Base-by-base conservation (phyloP, 495 filamentous ascomycete species). In the Evernia prunastri region DNA sequence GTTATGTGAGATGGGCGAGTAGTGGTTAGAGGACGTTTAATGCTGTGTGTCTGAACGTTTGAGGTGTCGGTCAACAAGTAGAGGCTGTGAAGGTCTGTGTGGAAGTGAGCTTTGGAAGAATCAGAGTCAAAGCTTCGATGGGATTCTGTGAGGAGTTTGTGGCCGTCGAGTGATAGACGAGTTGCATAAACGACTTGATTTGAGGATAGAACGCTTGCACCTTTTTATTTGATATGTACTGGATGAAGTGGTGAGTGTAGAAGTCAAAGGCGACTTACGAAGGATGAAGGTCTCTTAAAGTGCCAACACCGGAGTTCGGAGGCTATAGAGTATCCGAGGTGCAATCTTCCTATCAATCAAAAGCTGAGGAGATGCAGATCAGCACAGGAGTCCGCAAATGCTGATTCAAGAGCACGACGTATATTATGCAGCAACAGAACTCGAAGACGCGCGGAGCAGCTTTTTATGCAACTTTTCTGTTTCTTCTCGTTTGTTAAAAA, bases 51-150 rank as follows among this genome's bases (percentile, higher is more conserved):
- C 7, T 25, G 12, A 23, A 12, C 31, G 63, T 0, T 45, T 60
- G 25, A 53, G 17, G 25, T 9, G 56, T 23, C 43, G 49, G 17
- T 5, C 20, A 36, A 39, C 3, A 17, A 63, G 47, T 0, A 39
- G 15, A 25, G 35, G 35, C 37, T 65, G 63, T 65, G 36, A 39
- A 20, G 47, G 1, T 25, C 58, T 60, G 63, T 65, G 12, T 11
- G 5, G 20, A 43, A 18, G 37, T 40, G 23, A 56, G 15, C 20
- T 17, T 18, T 53, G 5, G 10, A 7, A 31, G 25, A 5, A 17
- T 31, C 27, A 25, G 10, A 17, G 3, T 53, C 8, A 7, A 7
- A 12, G 3, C 1, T 1, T 0, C 3, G 15, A 13, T 49, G 1
- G 11, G 7, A 13, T 17, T 0, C 27, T 49, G 45, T 23, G 4